phyloP scores from a whole-genome alignment of 73 alveolate species.

The Paramecium sonneborni region DNA sequence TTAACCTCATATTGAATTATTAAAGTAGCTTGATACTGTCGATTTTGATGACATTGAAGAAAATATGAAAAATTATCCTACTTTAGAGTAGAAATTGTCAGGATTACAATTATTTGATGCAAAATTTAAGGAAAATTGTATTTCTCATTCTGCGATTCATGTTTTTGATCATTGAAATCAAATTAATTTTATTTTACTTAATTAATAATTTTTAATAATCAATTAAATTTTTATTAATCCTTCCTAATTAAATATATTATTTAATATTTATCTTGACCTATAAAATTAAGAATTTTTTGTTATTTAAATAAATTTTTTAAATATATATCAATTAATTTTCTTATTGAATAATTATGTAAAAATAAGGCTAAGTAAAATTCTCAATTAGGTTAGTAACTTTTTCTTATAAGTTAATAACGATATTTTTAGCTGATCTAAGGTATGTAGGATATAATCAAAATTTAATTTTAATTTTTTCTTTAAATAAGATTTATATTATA shows the following conservation, averaged over 20 bases:
- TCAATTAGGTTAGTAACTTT: too few relatives aligned
- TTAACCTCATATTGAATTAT: conserved; percentile 22
- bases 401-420: too few relatives aligned
- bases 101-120: background rate
- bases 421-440: too few relatives aligned
- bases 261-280: background rate
- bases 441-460: too few relatives aligned
- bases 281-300: too few relatives aligned
- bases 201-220: background rate
- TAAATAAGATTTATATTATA: too few relatives aligned
- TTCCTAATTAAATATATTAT: background rate
- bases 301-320: too few relatives aligned
- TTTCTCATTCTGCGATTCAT: background rate
- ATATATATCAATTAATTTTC: too few relatives aligned
- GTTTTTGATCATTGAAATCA: conserved; percentile 17
- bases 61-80: conserved; percentile 19
- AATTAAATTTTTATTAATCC: background rate
- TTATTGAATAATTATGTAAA: too few relatives aligned
- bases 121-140: background rate
- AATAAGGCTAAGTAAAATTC: too few relatives aligned
- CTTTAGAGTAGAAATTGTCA: background rate
- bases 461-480: too few relatives aligned
- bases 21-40: background rate
- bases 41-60: conserved; percentile 48
- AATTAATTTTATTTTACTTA: background rate